These are phyloP conservation scores for Brettanomyces custersianus DNA, from an alignment of 805 yeast species.

Conservation along the genomic window DNA sequence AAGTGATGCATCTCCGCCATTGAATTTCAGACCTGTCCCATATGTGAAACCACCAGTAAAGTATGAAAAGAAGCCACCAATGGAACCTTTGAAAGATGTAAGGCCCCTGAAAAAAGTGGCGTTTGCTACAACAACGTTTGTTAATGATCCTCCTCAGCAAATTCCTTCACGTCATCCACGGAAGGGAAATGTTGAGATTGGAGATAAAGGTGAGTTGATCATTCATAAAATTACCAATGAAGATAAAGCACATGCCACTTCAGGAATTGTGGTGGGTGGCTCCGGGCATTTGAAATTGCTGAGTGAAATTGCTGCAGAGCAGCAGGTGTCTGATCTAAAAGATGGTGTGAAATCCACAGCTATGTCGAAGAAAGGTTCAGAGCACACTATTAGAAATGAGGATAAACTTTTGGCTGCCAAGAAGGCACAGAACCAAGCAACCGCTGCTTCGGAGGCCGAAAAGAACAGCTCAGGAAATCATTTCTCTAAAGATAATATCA, in stretches of 20 bases:
- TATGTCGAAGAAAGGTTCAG: constrained; percentile 15
- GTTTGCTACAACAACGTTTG: constrained; percentile 68
- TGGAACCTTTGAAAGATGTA: constrained; percentile 17
- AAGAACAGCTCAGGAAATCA: constrained; percentile 10
- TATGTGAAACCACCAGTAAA: constrained; percentile 24
- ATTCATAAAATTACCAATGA: constrained; percentile 26
- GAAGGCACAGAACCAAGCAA: constrained; percentile 17
- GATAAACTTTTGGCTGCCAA: constrained; percentile 23
- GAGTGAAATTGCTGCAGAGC: constrained; percentile 8
- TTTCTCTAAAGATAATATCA: constrained; percentile 20
- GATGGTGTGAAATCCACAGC: constrained; percentile 12
- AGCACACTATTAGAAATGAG: constrained; percentile 21
- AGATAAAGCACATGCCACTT: constrained; percentile 32
- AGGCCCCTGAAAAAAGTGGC: constrained; percentile 52
- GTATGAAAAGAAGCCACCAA: constrained; percentile 19
- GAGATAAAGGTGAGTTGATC: constrained; percentile 25
- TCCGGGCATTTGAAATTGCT: constrained; percentile 52
- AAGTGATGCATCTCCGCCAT: constrained; percentile 15
- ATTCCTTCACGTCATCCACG: constrained; percentile 81
- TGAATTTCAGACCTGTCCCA: constrained; percentile 11
- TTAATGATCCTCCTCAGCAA: constrained; percentile 86
- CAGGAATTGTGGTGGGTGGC: constrained; percentile 76
- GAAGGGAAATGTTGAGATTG: constrained; percentile 57
- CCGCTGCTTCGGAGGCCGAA: constrained; percentile 11
- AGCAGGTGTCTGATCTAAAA: constrained; percentile 8